Evolutionary conservation across 2,329 filamentous ascomycete genomes (phyloP).

Genomic region (Alternaria atra): DNA sequence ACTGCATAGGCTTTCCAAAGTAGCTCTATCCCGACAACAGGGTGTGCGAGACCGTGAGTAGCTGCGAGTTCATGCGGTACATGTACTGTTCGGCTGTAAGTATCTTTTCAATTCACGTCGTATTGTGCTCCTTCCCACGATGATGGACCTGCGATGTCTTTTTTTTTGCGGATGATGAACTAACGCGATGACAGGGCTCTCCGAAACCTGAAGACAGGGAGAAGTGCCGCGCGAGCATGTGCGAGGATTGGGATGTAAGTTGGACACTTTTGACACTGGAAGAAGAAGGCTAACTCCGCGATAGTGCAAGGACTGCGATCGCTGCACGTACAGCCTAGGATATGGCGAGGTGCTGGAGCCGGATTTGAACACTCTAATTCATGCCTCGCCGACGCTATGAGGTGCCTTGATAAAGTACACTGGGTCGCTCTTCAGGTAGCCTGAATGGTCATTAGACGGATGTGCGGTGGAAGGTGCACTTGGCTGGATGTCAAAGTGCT

Average conservation of each 20-base stretch:
- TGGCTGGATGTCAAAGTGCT: not conserved
- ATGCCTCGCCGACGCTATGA: not conserved
- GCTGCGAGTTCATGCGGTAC: slow-evolving; percentile 3
- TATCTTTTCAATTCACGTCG: not conserved
- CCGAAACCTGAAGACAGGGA: not conserved
- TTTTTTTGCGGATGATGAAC: not conserved
- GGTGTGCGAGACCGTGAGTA: not conserved
- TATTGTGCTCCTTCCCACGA: not conserved
- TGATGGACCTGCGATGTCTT: no score
- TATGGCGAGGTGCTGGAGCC: slow-evolving; percentile 4
- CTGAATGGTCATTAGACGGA: not conserved
- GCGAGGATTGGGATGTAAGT: slow-evolving; percentile 9
- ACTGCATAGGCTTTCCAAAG: not conserved
- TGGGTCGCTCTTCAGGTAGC: not conserved
- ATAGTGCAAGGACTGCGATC: slow-evolving; percentile 18
- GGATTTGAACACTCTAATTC: slow-evolving; percentile 8
- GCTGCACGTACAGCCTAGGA: slow-evolving; percentile 8
- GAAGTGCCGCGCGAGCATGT: slow-evolving; percentile 8
- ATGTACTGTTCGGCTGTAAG: not conserved
- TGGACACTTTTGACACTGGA: not conserved
- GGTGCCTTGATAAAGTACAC: not conserved
- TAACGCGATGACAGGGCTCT: not conserved
- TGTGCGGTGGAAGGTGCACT: not conserved
- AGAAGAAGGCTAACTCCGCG: not conserved
- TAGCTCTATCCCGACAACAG: not conserved